Evolutionary conservation across 2,329 filamentous ascomycete species (phyloP), one percentile per base, ranked within the genome.

Genomic region (Emericellopsis atlantica): DNA sequence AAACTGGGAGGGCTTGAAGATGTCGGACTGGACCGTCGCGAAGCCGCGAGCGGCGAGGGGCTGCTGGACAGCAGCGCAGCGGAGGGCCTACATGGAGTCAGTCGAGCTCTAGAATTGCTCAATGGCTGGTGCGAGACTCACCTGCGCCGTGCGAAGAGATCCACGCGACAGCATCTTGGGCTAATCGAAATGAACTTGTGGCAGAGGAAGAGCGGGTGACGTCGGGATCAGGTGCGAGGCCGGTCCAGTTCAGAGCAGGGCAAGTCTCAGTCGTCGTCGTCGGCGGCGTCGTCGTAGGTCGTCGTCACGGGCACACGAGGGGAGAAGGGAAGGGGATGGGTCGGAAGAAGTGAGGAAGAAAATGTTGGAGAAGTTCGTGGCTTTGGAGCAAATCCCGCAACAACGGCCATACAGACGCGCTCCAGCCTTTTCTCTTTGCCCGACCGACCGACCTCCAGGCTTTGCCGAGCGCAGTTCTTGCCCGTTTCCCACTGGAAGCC

Each of bases 1-100:
- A 66, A 89, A 96, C 76, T 96, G 92, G 71, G 90, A 88, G 54
- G 89, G 89, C 78, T 95, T 95, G 79, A 96, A 95, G 68, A 96
- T 90, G 67, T 96, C 92, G 62, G 84, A 84, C 67, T 88, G 79
- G 54, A 95, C 73, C 49, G 86, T 94, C 54, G 87, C 86, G 62
- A 88, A 81, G 54, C 68, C 66, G 60, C 74, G 72, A 45, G 66
- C 60, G 49, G 56, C 53, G 46, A 60, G 56, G 51, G 64, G 62
- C 51, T 66, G 64, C 53, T 61, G 66, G 50, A 62, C 55, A 50
- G 69, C 66, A 48, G 66, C 62, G 58, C 69, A 59, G 59, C 70
- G 66, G 53, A 76, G 64, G 64, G 71, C 65, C 72, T 77, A 9
- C 36, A 38, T 40, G 37, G 37, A 37, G 37, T 43, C 15, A 23